Evolutionary conservation across 257 asterid genomes (phyloP), one percentile per base, ranked within the genome.

Genomic region (Jacaranda mimosifolia): DNA sequence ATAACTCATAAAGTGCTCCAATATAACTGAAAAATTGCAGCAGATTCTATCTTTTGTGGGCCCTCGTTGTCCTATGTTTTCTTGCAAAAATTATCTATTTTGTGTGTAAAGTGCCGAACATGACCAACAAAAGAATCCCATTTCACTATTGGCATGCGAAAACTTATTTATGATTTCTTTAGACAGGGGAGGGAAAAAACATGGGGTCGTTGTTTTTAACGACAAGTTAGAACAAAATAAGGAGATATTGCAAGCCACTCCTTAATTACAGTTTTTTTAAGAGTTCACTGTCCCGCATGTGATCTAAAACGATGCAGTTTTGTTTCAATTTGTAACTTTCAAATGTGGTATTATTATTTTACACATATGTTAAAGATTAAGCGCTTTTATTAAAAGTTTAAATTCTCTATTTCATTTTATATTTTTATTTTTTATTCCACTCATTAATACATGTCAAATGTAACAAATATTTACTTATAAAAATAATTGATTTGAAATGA

Each of bases 131-230:
- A 63, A 75, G 68, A 15, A 63, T 19, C 36, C 63, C 12, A 77
- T 57, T 65, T 49, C 49, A 59, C 72, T 56, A 74, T 59, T 68
- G 73, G 83, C 83, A 74, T 80, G 83, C 79, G 7, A 55, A 68
- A 74, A 45, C 63, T 46, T 58, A 60, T 69, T 70, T 63, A 80
- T 74, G 43, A 80, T 80, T 80, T 59, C 26, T 74, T 73, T 51
- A 11, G 9, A 9, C 5, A 10, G 19, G 46, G 36, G n/a, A 43
- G 36, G 18, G 26, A 53, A 48, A n/a, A 7, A 14, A 10, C 40
- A 67, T 3, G 57, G 18, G 8, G 40, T 67, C 17, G 11, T 43
- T 67, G 56, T 11, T 67, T 40, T 32, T 63, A 9, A 35, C 13
- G 10, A 17, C 17, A 51, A 49, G 26, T 52, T 49, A 49, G 4